Evolutionary conservation across 1,139 yeast genomes (phyloP).

Genomic region (Nakaseomyces bracarensis): DNA sequence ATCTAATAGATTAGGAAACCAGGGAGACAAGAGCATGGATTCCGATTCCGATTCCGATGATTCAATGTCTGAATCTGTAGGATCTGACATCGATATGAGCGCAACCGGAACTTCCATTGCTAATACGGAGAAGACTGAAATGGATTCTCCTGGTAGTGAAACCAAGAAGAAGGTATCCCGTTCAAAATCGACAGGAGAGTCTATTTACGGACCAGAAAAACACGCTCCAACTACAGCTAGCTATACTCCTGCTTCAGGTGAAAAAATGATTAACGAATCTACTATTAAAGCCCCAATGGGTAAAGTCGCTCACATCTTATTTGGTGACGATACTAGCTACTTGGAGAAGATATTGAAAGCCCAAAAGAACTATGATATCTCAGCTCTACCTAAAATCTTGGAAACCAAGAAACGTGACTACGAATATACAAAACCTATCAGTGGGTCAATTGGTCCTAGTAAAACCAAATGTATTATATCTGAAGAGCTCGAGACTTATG

Average conservation of each 20-base stretch:
- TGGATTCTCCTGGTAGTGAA: conserved; percentile 19
- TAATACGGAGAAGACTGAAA: conserved; percentile 19
- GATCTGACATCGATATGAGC: conserved; percentile 1
- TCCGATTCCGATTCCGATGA: conserved; percentile 11
- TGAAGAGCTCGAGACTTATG: conserved; percentile 57
- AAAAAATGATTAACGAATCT: conserved; percentile 56
- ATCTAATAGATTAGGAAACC: conserved; percentile 16
- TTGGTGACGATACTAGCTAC: conserved; percentile 61
- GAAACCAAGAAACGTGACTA: conserved; percentile 46
- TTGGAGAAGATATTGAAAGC: conserved; percentile 44
- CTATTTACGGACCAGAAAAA: conserved; percentile 33
- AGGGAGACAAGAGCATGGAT: conserved; percentile 11
- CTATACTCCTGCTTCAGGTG: conserved; percentile 48
- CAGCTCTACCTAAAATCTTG: conserved; percentile 45
- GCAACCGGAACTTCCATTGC: background rate
- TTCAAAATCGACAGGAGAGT: conserved; percentile 7
- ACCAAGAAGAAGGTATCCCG: conserved; percentile 10
- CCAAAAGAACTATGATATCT: conserved; percentile 66
- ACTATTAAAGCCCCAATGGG: conserved; percentile 72
- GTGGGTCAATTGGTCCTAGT: conserved; percentile 85
- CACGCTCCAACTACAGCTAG: conserved; percentile 49
- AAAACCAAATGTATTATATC: conserved; percentile 74
- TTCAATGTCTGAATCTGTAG: conserved; percentile 4
- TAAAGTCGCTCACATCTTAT: conserved; percentile 55
- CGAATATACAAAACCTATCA: conserved; percentile 69